Evolutionary conservation across 2,329 filamentous ascomycete genomes (phyloP).

Genomic region (Trichophyton benhamiae): DNA sequence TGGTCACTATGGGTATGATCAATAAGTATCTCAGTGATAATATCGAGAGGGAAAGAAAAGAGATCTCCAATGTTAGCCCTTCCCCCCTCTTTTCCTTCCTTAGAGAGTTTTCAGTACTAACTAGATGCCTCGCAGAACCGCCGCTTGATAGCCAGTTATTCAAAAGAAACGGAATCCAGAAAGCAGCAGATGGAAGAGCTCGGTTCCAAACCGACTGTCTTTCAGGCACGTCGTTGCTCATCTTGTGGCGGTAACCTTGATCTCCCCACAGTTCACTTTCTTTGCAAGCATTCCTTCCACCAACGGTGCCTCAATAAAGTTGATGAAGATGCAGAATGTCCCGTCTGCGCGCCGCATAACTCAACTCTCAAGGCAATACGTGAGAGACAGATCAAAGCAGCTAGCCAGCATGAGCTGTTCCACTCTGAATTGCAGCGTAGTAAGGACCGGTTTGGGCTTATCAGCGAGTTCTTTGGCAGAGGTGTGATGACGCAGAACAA

Average conservation of each 20-base stretch:
- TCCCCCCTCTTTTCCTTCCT: background rate
- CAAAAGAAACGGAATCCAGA: slow-evolving; percentile 68
- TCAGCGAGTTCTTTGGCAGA: slow-evolving; percentile 88
- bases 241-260: slow-evolving; percentile 69
- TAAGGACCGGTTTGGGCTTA: slow-evolving; percentile 73
- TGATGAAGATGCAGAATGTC: slow-evolving; percentile 63
- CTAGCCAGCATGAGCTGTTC: slow-evolving; percentile 81
- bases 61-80: slow-evolving; percentile 52
- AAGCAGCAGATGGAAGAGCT: slow-evolving; percentile 67
- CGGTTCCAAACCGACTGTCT: slow-evolving; percentile 67
- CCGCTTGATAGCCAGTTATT: slow-evolving; percentile 69
- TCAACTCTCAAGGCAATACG: slow-evolving; percentile 80
- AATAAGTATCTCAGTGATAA: slow-evolving; percentile 84
- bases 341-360: slow-evolving; percentile 71
- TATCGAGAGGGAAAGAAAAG: slow-evolving; percentile 74
- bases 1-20: slow-evolving; percentile 95
- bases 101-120: slow-evolving; percentile 2
- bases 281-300: slow-evolving; percentile 96
- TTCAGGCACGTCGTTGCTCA: slow-evolving; percentile 79
- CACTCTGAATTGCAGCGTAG: slow-evolving; percentile 63
- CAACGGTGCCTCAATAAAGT: slow-evolving; percentile 67
- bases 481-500: slow-evolving; percentile 59
- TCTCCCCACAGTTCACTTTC: slow-evolving; percentile 82
- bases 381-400: slow-evolving; percentile 72
- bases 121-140: slow-evolving; percentile 45